These are phyloP conservation scores for Chaetomium fimeti DNA, from an alignment of 495 filamentous ascomycete species.

Conservation along the genomic window DNA sequence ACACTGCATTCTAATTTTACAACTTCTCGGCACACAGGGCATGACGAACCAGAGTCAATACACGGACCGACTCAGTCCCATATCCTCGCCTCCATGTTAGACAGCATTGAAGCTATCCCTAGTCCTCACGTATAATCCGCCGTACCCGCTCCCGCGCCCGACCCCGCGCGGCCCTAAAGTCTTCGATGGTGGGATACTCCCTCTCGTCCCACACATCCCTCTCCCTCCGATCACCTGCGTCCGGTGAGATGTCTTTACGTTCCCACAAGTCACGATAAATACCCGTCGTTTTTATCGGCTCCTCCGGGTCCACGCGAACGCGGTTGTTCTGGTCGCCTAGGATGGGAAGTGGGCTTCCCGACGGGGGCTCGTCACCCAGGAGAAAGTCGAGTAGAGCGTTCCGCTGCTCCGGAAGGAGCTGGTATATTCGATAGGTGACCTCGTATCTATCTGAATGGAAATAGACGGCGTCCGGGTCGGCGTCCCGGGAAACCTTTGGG, in stretches of 20 bases:
- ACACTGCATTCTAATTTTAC: too few species aligned
- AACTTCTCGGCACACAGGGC: too few species aligned
- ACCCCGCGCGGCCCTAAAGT: background rate
- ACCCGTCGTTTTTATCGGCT: slow-evolving; percentile 10
- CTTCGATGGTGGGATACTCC: background rate
- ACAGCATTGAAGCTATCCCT: too few species aligned
- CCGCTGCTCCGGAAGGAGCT: slow-evolving; percentile 29
- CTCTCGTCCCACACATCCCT: background rate
- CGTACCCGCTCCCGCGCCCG: background rate
- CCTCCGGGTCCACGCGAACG: slow-evolving; percentile 23
- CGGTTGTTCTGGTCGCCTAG: slow-evolving; percentile 23
- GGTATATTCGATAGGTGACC: slow-evolving; percentile 23
- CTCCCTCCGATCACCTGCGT: background rate
- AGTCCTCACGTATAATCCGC: too few species aligned
- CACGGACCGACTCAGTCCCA: too few species aligned
- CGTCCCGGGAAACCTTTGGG: background rate
- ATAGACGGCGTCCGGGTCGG: slow-evolving; percentile 20
- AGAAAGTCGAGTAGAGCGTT: slow-evolving; percentile 28
- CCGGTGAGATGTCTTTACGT: slow-evolving; percentile 12
- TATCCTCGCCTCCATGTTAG: too few species aligned
- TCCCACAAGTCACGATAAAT: slow-evolving; percentile 32
- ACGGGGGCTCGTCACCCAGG: slow-evolving; percentile 7
- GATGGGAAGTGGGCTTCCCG: slow-evolving; percentile 24
- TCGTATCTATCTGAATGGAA: slow-evolving; percentile 24
- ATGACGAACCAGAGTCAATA: too few species aligned